Evolutionary conservation across 2,329 filamentous ascomycete species (phyloP), one percentile per base, ranked within the genome.

Genomic region (Epichloe bromicola): DNA sequence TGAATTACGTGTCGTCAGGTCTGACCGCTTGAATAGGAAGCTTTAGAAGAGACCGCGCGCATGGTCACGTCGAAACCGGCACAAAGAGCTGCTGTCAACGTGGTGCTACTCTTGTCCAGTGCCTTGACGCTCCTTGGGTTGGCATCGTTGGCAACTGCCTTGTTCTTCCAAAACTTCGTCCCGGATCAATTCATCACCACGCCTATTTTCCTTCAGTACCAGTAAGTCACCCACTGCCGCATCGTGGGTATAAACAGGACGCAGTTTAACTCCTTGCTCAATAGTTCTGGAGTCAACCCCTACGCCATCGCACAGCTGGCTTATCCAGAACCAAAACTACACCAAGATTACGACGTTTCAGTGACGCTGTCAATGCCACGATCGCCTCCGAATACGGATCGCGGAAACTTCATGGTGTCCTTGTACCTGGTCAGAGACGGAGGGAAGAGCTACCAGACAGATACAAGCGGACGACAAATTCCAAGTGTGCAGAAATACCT

Each of bases 331-430:
- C 70, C 93, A 55, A 80, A 85, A 57, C 73, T 80, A 17, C 74
- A 79, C 45, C 91, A 96, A 65, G 76, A 83, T 46, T 98, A 98
- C 73, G 89, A 97, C 65, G 77, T 98, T 41, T 75, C 78, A 5
- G 74, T 97, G 1, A 74, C 80, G 20, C 74, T 98, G 34, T 76
- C 79, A 3, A 74, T 98, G 55, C 93, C 93, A 17, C 82, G 84
- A 40, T 93, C 88, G 2, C 82, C 80, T 0, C 68, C 75, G 2
- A 98, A 98, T 61, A 69, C 86, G 20, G 78, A 77, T 2, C 78
- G 79, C 14, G 93, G 93, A 30, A 97, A 97, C 69, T 97, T 96
- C 73, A 98, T 98, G 93, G 72, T 97, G 17, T 83, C 86, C 45
- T 70, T 95, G 15, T 78, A 81, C 54, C 77, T 95, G 48, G 75